These are phyloP conservation scores for Cicer judaicum DNA, from an alignment of 306 rosid genomes.

Conservation along the genomic window DNA sequence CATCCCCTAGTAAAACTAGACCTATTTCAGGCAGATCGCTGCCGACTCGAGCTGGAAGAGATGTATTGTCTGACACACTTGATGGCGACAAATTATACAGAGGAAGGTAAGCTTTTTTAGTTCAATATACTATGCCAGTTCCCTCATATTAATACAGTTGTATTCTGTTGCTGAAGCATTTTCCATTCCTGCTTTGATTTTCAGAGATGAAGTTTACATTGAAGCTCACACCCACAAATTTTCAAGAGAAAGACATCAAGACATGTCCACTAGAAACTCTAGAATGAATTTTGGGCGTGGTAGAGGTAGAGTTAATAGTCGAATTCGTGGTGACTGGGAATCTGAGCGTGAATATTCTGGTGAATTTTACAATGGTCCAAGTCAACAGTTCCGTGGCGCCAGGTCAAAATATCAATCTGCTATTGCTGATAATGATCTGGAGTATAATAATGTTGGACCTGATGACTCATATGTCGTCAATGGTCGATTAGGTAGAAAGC, in stretches of 20 bases:
- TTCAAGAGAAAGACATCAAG: conserved; percentile 75
- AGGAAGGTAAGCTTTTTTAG: conserved; percentile 70
- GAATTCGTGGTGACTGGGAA: conserved; percentile 64
- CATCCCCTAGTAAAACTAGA: conserved; percentile 67
- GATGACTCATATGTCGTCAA: conserved; percentile 63
- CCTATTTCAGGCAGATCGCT: conserved; percentile 55
- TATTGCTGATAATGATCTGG: conserved; percentile 58
- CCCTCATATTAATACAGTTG: not conserved
- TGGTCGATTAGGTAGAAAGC: conserved; percentile 74
- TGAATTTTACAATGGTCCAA: conserved; percentile 66
- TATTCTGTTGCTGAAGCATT: conserved; percentile 24
- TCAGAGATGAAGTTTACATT: conserved; percentile 70
- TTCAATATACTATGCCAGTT: not conserved
- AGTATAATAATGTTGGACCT: conserved; percentile 62
- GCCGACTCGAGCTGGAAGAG: conserved; percentile 63
- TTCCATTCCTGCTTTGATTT: conserved; percentile 43
- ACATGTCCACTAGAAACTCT: conserved; percentile 65
- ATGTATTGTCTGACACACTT: conserved; percentile 54
- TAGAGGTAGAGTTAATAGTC: conserved; percentile 63
- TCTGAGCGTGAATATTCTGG: conserved; percentile 67
- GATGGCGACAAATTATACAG: conserved; percentile 59
- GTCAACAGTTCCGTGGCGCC: conserved; percentile 67
- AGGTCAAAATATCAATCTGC: conserved; percentile 68
- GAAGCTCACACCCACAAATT: conserved; percentile 62
- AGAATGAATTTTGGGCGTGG: conserved; percentile 72